Evolutionary conservation across 2,329 filamentous ascomycete genomes (phyloP).

Genomic region (Pleomassaria siparia): DNA sequence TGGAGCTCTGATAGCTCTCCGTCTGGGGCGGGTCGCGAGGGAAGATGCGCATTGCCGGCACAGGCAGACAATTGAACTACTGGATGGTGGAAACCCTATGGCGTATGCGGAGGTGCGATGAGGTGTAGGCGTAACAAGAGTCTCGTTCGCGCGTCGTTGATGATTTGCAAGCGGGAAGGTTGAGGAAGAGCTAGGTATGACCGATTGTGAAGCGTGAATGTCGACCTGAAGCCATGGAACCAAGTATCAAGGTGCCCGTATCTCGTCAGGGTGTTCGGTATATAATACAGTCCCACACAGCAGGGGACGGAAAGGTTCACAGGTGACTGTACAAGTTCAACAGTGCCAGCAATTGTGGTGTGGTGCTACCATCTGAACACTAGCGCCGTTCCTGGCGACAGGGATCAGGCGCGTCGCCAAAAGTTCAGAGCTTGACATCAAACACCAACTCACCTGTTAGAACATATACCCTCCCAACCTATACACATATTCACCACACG

Average conservation of each 20-base stretch:
- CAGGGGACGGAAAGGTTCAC: too few species aligned
- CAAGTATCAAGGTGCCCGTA: too few species aligned
- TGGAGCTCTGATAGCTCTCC: constrained; percentile 5
- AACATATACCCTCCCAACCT: constrained; percentile 13
- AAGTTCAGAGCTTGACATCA: constrained; percentile 10
- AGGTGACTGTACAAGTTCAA: too few species aligned
- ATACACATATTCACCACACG: background rate
- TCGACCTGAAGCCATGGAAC: too few species aligned
- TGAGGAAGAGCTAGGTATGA: background rate
- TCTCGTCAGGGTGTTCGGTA: too few species aligned
- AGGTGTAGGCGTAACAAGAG: background rate
- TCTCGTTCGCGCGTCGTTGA: background rate
- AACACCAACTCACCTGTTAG: constrained; percentile 12
- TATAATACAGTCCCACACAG: too few species aligned
- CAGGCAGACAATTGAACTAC: background rate
- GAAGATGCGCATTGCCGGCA: constrained; percentile 6
- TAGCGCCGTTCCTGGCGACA: constrained; percentile 4
- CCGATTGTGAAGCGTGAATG: background rate
- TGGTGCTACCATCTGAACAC: background rate
- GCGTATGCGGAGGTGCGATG: background rate
- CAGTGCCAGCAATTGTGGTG: too few species aligned
- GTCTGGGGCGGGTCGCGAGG: constrained; percentile 8
- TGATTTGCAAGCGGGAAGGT: background rate
- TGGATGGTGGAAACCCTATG: background rate
- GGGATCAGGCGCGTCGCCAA: constrained; percentile 7